Base-by-base conservation (phyloP, 2,329 filamentous ascomycete genomes). In the Fusarium sp. region DNA sequence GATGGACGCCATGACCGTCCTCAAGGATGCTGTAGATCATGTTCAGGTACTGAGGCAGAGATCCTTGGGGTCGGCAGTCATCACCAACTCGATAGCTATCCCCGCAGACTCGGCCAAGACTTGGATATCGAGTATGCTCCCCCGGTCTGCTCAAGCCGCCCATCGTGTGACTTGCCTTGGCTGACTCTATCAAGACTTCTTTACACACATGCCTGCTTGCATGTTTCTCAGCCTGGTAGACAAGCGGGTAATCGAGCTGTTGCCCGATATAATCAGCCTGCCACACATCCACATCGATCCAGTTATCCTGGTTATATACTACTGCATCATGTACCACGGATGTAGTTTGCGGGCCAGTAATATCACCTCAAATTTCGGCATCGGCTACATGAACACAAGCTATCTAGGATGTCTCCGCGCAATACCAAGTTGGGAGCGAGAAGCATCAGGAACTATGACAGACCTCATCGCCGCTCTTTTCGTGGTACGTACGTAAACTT, bases 281-380 rank as follows among this genome's bases (percentile, higher is more conserved):
- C 68, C 67, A 2, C 69, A 73, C n/a, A 64, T 73, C 2, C 68
- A 72, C 7, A 39, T 73, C 1, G 72, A 73, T n/a, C 65, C 70
- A 0, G 65, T 66, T 11, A 70, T 73, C 10, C 55, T 71, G 0
- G 65, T 73, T 1, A 71, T 73, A 9, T 73, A 73, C 49, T 73
- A 73, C 27, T 63, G 63, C 15, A 67, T 73, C 13, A 61, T 74
- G 8, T 73, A 68, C 32, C 63, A 72, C 9, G 72, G 72, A 17
- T 68, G 62, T 6, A 60, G 53, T n/a, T 27, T 71, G 3, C 69
- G 56, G 23, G 59, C 53, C 3, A 70, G 66, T 2, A 70, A 70
- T 9, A 42, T 49, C 15, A 19, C 49, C 1, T 64, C 61, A 3
- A 43, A 36, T 6, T 41, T 45, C 2, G 57, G 61, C 11, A 23